Percentiles rank a stretch among this genome's conserved stretches.
Conservation (phyloP, 441 rosid genomes). For the Jatropha multifida region DNA sequence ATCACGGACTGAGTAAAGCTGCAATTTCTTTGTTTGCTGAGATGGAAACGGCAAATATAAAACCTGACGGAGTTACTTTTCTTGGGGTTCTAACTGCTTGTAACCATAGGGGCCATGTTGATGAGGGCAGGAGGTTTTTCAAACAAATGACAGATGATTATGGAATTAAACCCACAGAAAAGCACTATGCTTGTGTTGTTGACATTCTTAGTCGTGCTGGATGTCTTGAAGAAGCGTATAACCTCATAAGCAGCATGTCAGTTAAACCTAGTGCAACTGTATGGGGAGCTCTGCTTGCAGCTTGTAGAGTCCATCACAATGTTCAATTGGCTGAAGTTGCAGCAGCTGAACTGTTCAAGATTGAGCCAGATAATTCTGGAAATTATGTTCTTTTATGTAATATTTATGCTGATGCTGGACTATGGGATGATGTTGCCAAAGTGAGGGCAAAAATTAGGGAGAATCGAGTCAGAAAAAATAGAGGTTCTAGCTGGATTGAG, state of each 20-base stretch:
- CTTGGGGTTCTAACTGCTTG: constrained; percentile 70
- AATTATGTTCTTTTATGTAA: constrained; percentile 62
- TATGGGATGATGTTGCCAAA: constrained; percentile 61
- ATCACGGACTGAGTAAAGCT: constrained; percentile 56
- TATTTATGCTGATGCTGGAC: constrained; percentile 59
- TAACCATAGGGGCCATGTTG: constrained; percentile 68
- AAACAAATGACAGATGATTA: constrained; percentile 53
- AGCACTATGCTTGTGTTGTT: constrained; percentile 73
- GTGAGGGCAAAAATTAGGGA: constrained; percentile 60
- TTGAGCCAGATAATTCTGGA: constrained; percentile 73
- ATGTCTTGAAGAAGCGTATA: constrained; percentile 58
- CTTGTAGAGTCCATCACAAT: constrained; percentile 60
- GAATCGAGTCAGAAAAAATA: constrained; percentile 61
- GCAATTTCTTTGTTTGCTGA: constrained; percentile 52
- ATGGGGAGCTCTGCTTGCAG: constrained; percentile 72
- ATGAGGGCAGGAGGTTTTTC: constrained; percentile 56
- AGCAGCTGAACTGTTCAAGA: constrained; percentile 57
- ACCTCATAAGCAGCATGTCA: constrained; percentile 56
- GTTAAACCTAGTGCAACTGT: constrained; percentile 53
- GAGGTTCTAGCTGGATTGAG: constrained; percentile 68
- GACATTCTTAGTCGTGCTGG: constrained; percentile 74
- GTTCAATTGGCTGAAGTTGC: constrained; percentile 62
- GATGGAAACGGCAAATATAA: constrained; percentile 49
- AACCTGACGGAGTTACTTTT: constrained; percentile 70
- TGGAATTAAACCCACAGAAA: constrained; percentile 43